Evolutionary conservation across 495 filamentous ascomycete genomes (phyloP).

Genomic region (Penicillium arizonense): DNA sequence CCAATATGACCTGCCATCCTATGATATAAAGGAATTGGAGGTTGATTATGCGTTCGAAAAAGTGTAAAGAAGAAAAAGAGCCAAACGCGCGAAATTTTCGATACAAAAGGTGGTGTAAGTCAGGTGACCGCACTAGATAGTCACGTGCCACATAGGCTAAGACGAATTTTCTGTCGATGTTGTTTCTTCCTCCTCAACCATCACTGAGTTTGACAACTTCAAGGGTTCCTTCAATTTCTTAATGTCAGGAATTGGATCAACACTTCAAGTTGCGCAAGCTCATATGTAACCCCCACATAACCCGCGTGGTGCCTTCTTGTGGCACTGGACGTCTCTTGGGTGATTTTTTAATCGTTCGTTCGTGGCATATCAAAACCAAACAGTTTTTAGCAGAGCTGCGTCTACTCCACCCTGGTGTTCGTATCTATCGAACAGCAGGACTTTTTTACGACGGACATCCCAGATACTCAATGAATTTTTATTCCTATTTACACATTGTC

Average conservation of each 20-base stretch:
- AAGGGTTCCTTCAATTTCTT: neutral
- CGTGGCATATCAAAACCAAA: constrained; percentile 55
- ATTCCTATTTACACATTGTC: too few relatives aligned
- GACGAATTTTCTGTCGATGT: constrained; percentile 1
- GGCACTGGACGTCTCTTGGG: constrained; percentile 41
- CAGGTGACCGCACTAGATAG: constrained; percentile 16
- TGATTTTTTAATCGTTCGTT: constrained; percentile 48
- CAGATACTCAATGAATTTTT: neutral
- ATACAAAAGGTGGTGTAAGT: constrained; percentile 11
- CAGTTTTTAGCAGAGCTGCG: constrained; percentile 56
- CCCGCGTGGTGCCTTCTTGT: constrained; percentile 41
- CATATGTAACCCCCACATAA: constrained; percentile 36
- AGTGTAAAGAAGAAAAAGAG: constrained; percentile 42
- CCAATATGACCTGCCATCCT: constrained; percentile 56
- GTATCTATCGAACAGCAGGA: constrained; percentile 45
- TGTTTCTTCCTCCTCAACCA: neutral
- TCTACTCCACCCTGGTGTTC: constrained; percentile 56
- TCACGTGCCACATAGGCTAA: neutral
- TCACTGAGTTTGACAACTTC: neutral
- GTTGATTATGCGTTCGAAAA: constrained; percentile 56
- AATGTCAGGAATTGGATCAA: constrained; percentile 5
- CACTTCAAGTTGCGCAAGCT: neutral
- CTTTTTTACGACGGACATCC: constrained; percentile 53
- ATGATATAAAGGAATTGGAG: constrained; percentile 43
- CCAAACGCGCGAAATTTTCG: constrained; percentile 12